These are phyloP conservation scores for Vachellia collinsii DNA, from an alignment of 306 rosid species.

Conservation along the genomic window DNA sequence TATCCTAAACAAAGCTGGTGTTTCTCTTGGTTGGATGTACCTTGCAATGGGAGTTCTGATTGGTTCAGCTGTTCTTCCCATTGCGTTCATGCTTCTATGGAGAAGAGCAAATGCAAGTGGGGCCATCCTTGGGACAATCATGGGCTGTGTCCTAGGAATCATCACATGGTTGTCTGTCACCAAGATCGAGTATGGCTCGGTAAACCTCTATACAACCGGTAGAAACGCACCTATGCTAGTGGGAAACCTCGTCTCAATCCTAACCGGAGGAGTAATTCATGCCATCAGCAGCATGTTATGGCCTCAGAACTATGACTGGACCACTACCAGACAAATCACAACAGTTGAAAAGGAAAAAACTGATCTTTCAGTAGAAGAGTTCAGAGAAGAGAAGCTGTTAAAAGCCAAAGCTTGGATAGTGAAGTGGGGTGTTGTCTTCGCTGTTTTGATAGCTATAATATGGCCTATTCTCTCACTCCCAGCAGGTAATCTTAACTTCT, in stretches of 20 bases:
- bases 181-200: slow-evolving; percentile 62
- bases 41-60: slow-evolving; percentile 89
- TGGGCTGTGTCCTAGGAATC: slow-evolving; percentile 78
- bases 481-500: slow-evolving; percentile 56
- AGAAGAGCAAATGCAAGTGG: slow-evolving; percentile 83
- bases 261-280: slow-evolving; percentile 74
- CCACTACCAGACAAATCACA: slow-evolving; percentile 70
- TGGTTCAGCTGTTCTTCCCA: slow-evolving; percentile 93
- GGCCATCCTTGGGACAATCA: slow-evolving; percentile 73
- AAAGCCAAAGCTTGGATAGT: slow-evolving; percentile 80
- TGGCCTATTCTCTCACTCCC: slow-evolving; percentile 93
- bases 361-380: slow-evolving; percentile 73
- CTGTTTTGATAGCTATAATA: slow-evolving; percentile 66
- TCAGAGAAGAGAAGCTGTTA: slow-evolving; percentile 61
- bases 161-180: slow-evolving; percentile 79
- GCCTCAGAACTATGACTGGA: slow-evolving; percentile 96
- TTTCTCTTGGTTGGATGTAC: slow-evolving; percentile 95
- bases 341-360: slow-evolving; percentile 79
- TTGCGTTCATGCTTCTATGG: slow-evolving; percentile 92
- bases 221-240: slow-evolving; percentile 93
- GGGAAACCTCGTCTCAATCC: slow-evolving; percentile 84
- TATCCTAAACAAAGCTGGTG: slow-evolving; percentile 78
- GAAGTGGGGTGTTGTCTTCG: slow-evolving; percentile 87
- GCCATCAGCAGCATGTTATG: slow-evolving; percentile 61
- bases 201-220: slow-evolving; percentile 82